Conservation (phyloP, 768 basidiomycete genomes). For the Podaxis pistillaris region DNA sequence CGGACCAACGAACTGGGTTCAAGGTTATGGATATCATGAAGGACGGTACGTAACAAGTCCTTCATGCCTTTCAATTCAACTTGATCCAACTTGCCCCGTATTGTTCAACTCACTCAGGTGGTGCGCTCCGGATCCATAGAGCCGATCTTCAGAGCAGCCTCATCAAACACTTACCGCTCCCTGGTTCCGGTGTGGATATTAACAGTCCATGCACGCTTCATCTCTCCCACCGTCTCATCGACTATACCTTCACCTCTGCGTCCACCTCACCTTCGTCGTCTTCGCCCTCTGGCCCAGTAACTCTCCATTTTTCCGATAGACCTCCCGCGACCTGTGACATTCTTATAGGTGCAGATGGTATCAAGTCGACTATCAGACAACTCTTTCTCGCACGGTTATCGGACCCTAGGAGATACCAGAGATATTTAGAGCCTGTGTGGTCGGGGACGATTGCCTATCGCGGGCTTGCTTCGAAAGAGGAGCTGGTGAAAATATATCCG, state of each 20-base stretch:
- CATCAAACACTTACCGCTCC: constrained; percentile 38
- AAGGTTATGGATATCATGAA: constrained; percentile 12
- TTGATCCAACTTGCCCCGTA: no score
- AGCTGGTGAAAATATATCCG: constrained; percentile 21
- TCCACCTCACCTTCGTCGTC: background rate
- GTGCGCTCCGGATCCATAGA: constrained; percentile 39
- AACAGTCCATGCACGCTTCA: constrained; percentile 33
- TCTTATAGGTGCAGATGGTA: constrained; percentile 29
- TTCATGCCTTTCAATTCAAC: no score
- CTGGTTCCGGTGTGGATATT: background rate
- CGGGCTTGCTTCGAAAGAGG: constrained; percentile 27
- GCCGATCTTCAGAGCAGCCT: constrained; percentile 58
- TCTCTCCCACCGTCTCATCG: constrained; percentile 48
- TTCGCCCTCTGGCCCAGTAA: constrained; percentile 17
- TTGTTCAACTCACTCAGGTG: background rate
- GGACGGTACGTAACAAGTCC: background rate
- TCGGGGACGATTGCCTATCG: constrained; percentile 36
- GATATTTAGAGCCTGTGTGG: constrained; percentile 32
- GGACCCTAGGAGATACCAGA: background rate
- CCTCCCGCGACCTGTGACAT: constrained; percentile 30
- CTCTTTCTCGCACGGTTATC: constrained; percentile 11
- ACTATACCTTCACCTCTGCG: constrained; percentile 27
- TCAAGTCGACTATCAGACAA: constrained; percentile 22
- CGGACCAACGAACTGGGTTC: constrained; percentile 24
- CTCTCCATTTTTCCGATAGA: constrained; percentile 25